phyloP scores from a whole-genome alignment of 2,329 filamentous ascomycete genomes.

The Penicillium sp. region DNA sequence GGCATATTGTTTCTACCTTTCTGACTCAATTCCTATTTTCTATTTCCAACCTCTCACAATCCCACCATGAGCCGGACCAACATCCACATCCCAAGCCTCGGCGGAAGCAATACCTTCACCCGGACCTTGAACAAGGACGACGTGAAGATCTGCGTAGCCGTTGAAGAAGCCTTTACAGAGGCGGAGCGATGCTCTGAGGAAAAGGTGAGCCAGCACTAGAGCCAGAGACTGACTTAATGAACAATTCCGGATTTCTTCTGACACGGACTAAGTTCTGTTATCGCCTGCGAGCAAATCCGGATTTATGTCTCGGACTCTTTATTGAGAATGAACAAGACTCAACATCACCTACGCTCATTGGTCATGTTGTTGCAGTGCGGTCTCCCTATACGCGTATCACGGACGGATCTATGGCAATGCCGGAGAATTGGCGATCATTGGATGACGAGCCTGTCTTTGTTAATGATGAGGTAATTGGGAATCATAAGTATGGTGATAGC shows the following conservation, averaged over 20 bases:
- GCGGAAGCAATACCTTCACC: slow-evolving; percentile 4
- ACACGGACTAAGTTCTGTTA: slow-evolving; percentile 13
- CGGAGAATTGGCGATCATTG: slow-evolving; percentile 13
- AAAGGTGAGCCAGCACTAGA: slow-evolving; percentile 7
- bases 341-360: slow-evolving; percentile 8
- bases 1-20: neutral
- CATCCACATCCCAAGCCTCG: slow-evolving; percentile 7
- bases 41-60: neutral
- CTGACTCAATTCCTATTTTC: neutral
- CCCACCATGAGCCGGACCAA: neutral
- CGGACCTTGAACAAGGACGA: slow-evolving; percentile 12
- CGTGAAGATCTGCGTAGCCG: slow-evolving; percentile 12
- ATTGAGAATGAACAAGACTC: slow-evolving; percentile 1
- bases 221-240: neutral
- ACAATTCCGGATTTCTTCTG: neutral
- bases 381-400: slow-evolving; percentile 6
- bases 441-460: neutral
- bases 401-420: slow-evolving; percentile 19
- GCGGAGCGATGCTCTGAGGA: slow-evolving; percentile 17
- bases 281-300: slow-evolving; percentile 10
- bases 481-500: slow-evolving; percentile 12
- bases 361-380: slow-evolving; percentile 14
- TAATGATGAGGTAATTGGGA: slow-evolving; percentile 11
- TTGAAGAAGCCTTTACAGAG: slow-evolving; percentile 15
- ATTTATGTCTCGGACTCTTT: slow-evolving; percentile 15